A percentile compares a stretch with the other conserved stretches of the same genome.
phyloP scores from a whole-genome alignment of 2,329 filamentous ascomycete genomes.

The Cladosporium oxysporum region DNA sequence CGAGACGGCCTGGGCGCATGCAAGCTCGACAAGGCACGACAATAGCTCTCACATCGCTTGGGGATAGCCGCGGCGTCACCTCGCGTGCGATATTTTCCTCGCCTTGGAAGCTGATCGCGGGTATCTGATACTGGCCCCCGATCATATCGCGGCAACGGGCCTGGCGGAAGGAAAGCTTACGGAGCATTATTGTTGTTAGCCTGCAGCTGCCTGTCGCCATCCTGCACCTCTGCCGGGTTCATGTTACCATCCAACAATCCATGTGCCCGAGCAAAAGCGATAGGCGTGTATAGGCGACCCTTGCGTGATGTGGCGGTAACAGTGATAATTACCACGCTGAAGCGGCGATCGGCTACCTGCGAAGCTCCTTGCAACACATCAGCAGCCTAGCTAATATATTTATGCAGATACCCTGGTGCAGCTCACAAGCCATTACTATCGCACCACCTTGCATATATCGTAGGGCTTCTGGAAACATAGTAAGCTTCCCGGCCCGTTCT shows the following conservation, averaged over 20 bases:
- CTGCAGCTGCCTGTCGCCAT: neutral
- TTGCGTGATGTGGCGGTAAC: neutral
- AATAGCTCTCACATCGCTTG: neutral
- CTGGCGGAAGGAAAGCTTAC: neutral
- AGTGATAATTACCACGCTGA: neutral
- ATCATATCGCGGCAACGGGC: neutral
- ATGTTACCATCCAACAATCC: neutral
- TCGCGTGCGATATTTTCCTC: neutral
- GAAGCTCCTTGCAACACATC: neutral
- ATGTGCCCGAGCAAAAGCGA: neutral
- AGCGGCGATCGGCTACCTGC: neutral
- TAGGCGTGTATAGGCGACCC: neutral
- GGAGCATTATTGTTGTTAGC: slow-evolving; percentile 1
- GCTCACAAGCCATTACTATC: neutral
- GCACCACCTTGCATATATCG: neutral
- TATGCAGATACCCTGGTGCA: neutral
- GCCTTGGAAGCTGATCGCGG: neutral
- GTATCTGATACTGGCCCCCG: neutral
- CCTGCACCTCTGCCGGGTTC: neutral
- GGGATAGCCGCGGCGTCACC: neutral
- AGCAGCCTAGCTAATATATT: neutral
- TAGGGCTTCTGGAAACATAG: neutral
- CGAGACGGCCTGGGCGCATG: neutral
- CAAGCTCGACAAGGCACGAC: slow-evolving; percentile 4
- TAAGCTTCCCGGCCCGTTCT: neutral